Evolutionary conservation across 768 basidiomycete species (phyloP).

Genomic region (Hericium alpestre): DNA sequence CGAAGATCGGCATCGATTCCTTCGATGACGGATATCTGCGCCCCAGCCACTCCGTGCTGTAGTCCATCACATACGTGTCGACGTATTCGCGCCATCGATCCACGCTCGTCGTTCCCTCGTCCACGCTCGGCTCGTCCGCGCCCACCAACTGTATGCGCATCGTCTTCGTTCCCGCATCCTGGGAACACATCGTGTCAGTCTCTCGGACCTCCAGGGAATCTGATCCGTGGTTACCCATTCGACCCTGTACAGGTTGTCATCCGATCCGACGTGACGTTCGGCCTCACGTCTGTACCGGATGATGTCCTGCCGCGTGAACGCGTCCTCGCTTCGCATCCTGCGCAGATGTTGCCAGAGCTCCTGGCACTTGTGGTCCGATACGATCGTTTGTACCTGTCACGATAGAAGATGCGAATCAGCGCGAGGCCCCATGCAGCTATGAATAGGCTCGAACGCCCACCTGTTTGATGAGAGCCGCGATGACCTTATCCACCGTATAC

Average conservation of each 20-base stretch:
- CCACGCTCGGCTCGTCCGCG: conserved; percentile 53
- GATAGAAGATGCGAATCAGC: conserved; percentile 1
- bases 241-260: conserved; percentile 68
- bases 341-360: conserved; percentile 75
- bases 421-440: conserved; percentile 1
- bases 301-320: conserved; percentile 50
- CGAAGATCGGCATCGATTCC: conserved; percentile 15
- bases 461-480: conserved; percentile 86
- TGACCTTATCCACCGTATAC: conserved; percentile 90
- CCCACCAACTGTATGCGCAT: conserved; percentile 55
- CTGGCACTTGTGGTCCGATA: conserved; percentile 77
- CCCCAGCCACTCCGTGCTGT: conserved; percentile 65
- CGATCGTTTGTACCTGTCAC: conserved; percentile 71
- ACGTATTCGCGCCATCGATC: conserved; percentile 68
- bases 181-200: conserved; percentile 4
- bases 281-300: conserved; percentile 74
- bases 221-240: conserved; percentile 57
- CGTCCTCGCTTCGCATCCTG: conserved; percentile 43
- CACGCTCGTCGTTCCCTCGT: conserved; percentile 36
- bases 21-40: conserved; percentile 25
- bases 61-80: conserved; percentile 58
- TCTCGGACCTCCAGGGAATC: conserved; percentile 3
- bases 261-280: conserved; percentile 61
- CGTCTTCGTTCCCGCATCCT: conserved; percentile 46
- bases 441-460: conserved; percentile 29